Percentiles rank a stretch among this genome's conserved stretches.
phyloP scores from a whole-genome alignment of 202 grass and related monocot genomes.

The Zoysia matrella region DNA sequence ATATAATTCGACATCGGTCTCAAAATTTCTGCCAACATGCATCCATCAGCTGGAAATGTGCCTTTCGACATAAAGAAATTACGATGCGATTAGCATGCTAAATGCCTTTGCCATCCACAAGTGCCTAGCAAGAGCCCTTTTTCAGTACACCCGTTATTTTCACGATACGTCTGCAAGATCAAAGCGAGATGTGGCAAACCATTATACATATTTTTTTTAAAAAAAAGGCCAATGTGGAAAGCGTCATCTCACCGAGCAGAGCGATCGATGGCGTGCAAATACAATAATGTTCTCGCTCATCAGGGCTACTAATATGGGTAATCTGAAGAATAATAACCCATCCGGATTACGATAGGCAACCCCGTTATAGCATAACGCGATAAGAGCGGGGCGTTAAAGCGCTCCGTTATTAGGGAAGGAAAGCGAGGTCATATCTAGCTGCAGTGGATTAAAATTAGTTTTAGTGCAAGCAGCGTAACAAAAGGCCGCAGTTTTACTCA shows the following conservation, averaged over 20 bases:
- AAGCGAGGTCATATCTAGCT: constrained; percentile 23
- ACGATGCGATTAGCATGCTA: constrained; percentile 28
- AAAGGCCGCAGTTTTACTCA: background rate
- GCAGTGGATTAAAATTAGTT: constrained; percentile 2
- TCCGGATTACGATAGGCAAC: constrained; percentile 30
- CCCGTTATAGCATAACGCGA: constrained; percentile 32
- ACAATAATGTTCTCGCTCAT: constrained; percentile 1
- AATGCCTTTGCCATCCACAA: constrained; percentile 48
- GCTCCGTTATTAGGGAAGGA: constrained; percentile 30
- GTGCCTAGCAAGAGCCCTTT: constrained; percentile 50
- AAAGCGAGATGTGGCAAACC: no score
- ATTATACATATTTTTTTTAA: no score
- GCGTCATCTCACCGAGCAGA: constrained; percentile 42
- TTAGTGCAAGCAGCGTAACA: constrained; percentile 18
- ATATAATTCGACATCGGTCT: background rate
- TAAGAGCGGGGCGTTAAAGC: constrained; percentile 34
- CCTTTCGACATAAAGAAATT: constrained; percentile 45
- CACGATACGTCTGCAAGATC: no score
- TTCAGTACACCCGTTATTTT: constrained; percentile 14
- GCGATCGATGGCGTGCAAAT: background rate
- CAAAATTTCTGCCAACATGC: background rate
- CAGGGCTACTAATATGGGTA: constrained; percentile 41
- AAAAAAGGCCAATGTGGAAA: no score
- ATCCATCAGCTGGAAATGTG: background rate
- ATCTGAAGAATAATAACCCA: constrained; percentile 25